Evolutionary conservation across 345 rosid genomes (phyloP).

Genomic region (Ceriops zippeliana): DNA sequence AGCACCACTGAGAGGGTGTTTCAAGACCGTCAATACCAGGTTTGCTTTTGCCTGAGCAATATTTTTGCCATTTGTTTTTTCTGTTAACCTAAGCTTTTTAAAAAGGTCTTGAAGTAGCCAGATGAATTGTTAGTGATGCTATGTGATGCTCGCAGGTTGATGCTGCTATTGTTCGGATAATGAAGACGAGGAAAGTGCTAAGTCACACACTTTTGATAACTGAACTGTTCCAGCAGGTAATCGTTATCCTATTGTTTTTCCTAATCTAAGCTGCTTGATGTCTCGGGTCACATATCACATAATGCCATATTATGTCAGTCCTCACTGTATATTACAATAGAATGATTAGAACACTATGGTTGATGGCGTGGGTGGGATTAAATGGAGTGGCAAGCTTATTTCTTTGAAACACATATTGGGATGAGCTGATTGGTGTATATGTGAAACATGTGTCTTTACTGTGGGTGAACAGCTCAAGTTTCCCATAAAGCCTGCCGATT

Average conservation of each 20-base stretch:
- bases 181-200: conserved; percentile 96
- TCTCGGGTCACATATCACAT: neutral
- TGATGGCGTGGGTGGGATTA: neutral
- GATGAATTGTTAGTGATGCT: conserved; percentile 1
- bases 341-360: no score
- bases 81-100: neutral
- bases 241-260: neutral
- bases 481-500: conserved; percentile 90
- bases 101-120: conserved; percentile 1
- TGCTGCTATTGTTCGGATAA: conserved; percentile 97
- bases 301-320: no score
- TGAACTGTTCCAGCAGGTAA: conserved; percentile 99
- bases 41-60: conserved; percentile 16
- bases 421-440: neutral
- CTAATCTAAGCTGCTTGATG: neutral
- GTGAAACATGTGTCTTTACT: conserved; percentile 8
- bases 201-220: conserved; percentile 98
- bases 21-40: conserved; percentile 99
- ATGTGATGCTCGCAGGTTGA: conserved; percentile 52
- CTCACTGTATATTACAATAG: no score
- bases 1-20: conserved; percentile 97
- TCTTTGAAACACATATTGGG: neutral
- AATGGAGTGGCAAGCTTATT: neutral
- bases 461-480: conserved; percentile 73
- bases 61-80: neutral